Evolutionary conservation across 208 protist genomes (phyloP), one percentile per base, ranked within the genome.

Genomic region (Angomonas ambiguus): DNA sequence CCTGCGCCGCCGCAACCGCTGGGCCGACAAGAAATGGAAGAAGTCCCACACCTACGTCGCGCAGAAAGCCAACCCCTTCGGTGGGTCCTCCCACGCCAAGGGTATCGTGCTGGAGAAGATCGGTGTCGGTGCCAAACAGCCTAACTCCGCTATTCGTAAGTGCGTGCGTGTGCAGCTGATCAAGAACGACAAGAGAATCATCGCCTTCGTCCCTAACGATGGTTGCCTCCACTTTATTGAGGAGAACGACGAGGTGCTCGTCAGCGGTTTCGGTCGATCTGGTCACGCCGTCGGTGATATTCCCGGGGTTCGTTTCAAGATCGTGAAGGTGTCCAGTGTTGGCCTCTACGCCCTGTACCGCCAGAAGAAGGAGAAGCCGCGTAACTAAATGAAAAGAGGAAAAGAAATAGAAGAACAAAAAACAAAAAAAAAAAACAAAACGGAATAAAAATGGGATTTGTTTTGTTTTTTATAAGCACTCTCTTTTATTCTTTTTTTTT

Each of bases 101-200:
- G 98, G 98, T 53, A 99, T 99, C 65, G 98, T 99, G 34, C 75
- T 99, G 64, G 98, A 99, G 91, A 99, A 99, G 93, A 94, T 99
- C 71, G 99, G 98, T 80, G 97, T 99, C 82, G 98, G 99, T 79
- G 95, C 98, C 57, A 99, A 99, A 87, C 98, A 99, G 96, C 99
- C 99, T 75, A 99, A 99, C 97, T 99, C 98, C 76, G 99, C 98
- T 63, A 99, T 99, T 80, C 98, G 99, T 94, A 99, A 99, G 91
- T 99, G 98, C 85, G 98, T 99, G 51, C 97, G 98, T 87, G 98
- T 99, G 64, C 98, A 99, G 92, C 96, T 99, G 48, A 99, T 99
- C 89, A 99, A 99, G 96, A 99, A 99, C 95, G 97, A 98, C 76
- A 99, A 99, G 96, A 99, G 99, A 80, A 98, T 99, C 82, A 97